Base-by-base conservation (phyloP, 2,329 filamentous ascomycete species). In the Talaromyces sp. region DNA sequence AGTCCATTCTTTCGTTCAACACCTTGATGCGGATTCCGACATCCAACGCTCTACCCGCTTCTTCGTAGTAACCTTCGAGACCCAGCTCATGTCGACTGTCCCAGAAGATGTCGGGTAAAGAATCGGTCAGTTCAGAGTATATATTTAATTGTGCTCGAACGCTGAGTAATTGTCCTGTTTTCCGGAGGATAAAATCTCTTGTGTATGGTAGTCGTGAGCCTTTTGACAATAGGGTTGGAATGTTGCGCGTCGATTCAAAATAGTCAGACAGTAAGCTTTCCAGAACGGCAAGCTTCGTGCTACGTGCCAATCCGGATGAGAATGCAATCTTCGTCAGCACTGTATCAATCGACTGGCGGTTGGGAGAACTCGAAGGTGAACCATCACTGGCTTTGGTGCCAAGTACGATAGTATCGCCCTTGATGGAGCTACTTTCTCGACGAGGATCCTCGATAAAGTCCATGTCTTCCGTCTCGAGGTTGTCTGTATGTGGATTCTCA, bases 1-100 rank as follows among this genome's bases (percentile, higher is more conserved):
- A 98, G 73, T 97, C 94, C 87, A 99, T 96, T 81, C 96, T 96
- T 80, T 96, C 92, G 76, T 99, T 99, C 70, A 98, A 80, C 19
- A 92, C 89, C 72, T 91, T 91, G 79, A 98, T 98, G 60, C 95
- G 86, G 31, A 95, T 91, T 39, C 91, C 91, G 27, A 98, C 93
- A 77, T 98, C 95, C 41, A 99, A 84, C 0, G 93, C 92, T 63
- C 89, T 87, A 47, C 94, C 93, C 47, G 97, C 92, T 76, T 95
- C 91, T 70, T 97, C 93, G 77, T 98, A 99, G 80, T 97, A 98
- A 35, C 90, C 90, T 76, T 97, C 95, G 2, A 99, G 84, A 0
- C 93, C 91, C 2, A 97, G 86, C 76, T 97, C 93, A 71, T 95
- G 90, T 59, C 88, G 86, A 70, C 87, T 90, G 76, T 99, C 95